phyloP scores from a whole-genome alignment of 148 eudicot species.

The Nepenthes mirabilis region DNA sequence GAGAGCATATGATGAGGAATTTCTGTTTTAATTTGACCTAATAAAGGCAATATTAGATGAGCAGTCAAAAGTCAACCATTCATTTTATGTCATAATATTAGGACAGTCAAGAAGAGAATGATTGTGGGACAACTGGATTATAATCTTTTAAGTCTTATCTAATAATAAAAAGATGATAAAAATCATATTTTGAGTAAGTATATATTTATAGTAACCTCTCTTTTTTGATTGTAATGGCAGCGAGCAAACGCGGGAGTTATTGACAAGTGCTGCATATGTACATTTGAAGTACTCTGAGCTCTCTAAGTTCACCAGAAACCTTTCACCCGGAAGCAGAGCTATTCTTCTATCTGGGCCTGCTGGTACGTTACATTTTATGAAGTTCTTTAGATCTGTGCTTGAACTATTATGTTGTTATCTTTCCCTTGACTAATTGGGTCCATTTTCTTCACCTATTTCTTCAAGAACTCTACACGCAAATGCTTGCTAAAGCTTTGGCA shows the following conservation, averaged over 20 bases:
- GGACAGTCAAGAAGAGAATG: background rate
- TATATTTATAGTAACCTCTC: background rate
- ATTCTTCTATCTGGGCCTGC: constrained; percentile 89
- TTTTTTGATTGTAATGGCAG: constrained; percentile 32
- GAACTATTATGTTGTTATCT: background rate
- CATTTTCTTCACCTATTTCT: constrained; percentile 1
- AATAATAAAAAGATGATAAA: too few species aligned
- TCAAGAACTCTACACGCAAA: constrained; percentile 67
- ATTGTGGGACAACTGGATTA: background rate
- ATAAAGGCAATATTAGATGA: too few species aligned
- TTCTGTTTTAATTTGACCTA: too few species aligned
- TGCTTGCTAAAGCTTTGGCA: constrained; percentile 76
- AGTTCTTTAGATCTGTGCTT: background rate
- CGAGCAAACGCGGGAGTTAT: constrained; percentile 52
- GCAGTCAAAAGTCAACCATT: background rate
- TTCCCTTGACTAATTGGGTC: background rate
- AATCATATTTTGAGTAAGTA: too few species aligned
- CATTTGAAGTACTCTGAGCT: constrained; percentile 80
- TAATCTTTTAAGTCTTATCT: too few species aligned
- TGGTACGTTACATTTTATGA: constrained; percentile 26
- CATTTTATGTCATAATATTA: background rate
- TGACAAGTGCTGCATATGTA: constrained; percentile 88
- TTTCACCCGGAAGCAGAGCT: constrained; percentile 85
- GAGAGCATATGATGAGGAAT: too few species aligned
- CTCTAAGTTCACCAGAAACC: constrained; percentile 77